Percentiles rank a stretch among this genome's conserved stretches.
These are phyloP conservation scores for Scytalidium sp. DNA, from an alignment of 2,329 filamentous ascomycete genomes.

Conservation along the genomic window DNA sequence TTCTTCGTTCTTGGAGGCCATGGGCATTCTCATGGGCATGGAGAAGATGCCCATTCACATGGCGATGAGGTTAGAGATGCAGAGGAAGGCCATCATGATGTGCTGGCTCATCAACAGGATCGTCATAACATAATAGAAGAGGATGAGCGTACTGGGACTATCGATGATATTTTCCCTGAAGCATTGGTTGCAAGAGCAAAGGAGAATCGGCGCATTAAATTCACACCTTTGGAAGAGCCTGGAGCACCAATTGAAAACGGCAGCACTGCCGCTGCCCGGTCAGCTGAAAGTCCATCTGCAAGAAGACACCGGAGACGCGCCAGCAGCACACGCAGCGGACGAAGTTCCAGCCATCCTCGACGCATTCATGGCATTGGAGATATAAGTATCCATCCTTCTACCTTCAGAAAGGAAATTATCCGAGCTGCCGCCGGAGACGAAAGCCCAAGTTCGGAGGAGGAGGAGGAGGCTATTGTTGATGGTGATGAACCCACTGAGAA, in stretches of 20 bases:
- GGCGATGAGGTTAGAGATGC: slow-evolving; percentile 26
- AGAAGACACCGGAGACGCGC: slow-evolving; percentile 22
- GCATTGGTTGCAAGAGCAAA: slow-evolving; percentile 52
- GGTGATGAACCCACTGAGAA: slow-evolving; percentile 33
- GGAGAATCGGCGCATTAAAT: slow-evolving; percentile 23
- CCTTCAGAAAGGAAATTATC: slow-evolving; percentile 90
- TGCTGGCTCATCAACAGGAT: slow-evolving; percentile 40
- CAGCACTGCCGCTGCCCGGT: slow-evolving; percentile 11
- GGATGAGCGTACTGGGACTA: slow-evolving; percentile 40
- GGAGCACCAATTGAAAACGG: slow-evolving; percentile 18
- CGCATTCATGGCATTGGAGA: slow-evolving; percentile 66
- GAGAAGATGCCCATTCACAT: slow-evolving; percentile 42
- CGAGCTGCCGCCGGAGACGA: slow-evolving; percentile 67
- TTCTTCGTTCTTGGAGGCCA: slow-evolving; percentile 92
- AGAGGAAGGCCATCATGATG: slow-evolving; percentile 29
- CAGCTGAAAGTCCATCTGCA: slow-evolving; percentile 13
- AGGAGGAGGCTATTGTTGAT: slow-evolving; percentile 22
- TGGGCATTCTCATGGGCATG: slow-evolving; percentile 74
- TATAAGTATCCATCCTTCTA: slow-evolving; percentile 82
- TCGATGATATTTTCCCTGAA: slow-evolving; percentile 62
- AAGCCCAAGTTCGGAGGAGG: slow-evolving; percentile 45
- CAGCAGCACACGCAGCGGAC: slow-evolving; percentile 32
- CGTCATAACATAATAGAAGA: slow-evolving; percentile 49
- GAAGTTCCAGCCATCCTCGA: slow-evolving; percentile 22
- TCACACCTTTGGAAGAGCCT: slow-evolving; percentile 23